Base-by-base conservation (phyloP, 129 eudicot species). In the Lactuca sativa region DNA sequence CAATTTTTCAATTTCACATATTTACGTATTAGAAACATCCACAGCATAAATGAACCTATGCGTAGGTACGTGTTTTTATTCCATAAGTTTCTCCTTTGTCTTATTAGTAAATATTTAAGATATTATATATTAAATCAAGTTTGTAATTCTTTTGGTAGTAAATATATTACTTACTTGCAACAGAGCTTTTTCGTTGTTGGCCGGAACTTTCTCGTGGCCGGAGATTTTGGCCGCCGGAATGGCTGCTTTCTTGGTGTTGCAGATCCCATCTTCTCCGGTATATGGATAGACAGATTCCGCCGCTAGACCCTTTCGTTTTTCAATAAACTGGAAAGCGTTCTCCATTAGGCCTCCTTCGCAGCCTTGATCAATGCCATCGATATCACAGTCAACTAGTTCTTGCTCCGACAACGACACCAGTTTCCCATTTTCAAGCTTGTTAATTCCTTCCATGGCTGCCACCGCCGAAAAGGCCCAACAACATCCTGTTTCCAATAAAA, bases 381-480 rank as follows among this genome's bases (percentile, higher is more conserved):
- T 15, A 21, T 77, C 80, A 47, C 85, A 85, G 69, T 86, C 85
- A 2, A 86, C 71, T 0, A 86, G 72, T 60, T 86, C 79, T 67
- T 86, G 91, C 66, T 83, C 88, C 8, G 88, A 80, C 14, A 86
- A 61, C 1, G 95, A 82, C 1, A 76, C 43, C 32, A 82, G 34
- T 9, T 76, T 59, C 2, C 87, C 90, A 3, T 80, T 74, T 17
- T n/a, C 65, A 9, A 87, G 44, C 62, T 84, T 75, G 72, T 59
- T 41, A 1, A 84, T 55, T 37, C 95, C 90, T 82, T 84, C 88
- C 62, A 80, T 64, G 6, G 90, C 90, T 15, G 84, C 95, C 10
- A 87, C 80, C 0, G 80, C 80, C 38, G 90, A 81, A 74, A 87
- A 84, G n/a, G 95, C 95, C 89, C 89, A 81, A 49, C 95, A 87